Evolutionary conservation across 768 basidiomycete genomes (phyloP).

Genomic region (Serendipita sp.): DNA sequence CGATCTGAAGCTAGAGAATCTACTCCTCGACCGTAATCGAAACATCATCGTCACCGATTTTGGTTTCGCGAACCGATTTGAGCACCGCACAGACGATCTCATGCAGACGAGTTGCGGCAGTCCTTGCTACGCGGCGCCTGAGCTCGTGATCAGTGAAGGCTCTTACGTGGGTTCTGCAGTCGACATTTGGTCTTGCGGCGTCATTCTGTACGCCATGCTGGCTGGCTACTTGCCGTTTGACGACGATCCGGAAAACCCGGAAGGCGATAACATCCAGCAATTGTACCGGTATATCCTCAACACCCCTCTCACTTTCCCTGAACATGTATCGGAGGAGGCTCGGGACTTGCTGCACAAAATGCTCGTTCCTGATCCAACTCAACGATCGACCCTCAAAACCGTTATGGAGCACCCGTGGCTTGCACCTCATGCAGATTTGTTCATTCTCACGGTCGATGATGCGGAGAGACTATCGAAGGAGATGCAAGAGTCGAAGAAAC

Average conservation of each 20-base stretch:
- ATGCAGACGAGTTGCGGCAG: constrained; percentile 98
- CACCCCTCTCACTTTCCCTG: constrained; percentile 93
- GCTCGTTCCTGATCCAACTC: constrained; percentile 83
- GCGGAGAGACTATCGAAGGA: constrained; percentile 69
- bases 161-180: constrained; percentile 94
- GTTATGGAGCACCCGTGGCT: constrained; percentile 91
- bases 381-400: constrained; percentile 52
- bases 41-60: constrained; percentile 99
- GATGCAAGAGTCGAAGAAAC: constrained; percentile 66
- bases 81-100: constrained; percentile 79
- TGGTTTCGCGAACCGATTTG: constrained; percentile 96
- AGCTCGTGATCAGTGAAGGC: constrained; percentile 93
- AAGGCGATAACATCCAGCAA: constrained; percentile 98
- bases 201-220: constrained; percentile 93
- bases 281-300: constrained; percentile 97
- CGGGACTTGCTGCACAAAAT: constrained; percentile 73
- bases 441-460: constrained; percentile 57
- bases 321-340: constrained; percentile 74
- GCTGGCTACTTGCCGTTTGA: constrained; percentile 98
- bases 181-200: constrained; percentile 94
- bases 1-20: constrained; percentile 96
- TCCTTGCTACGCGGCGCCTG: constrained; percentile 96
- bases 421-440: constrained; percentile 39
- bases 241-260: constrained; percentile 95
- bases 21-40: constrained; percentile 88